phyloP scores from a whole-genome alignment of 202 grass and related monocot genomes.

The Tripidium arundinaceum region DNA sequence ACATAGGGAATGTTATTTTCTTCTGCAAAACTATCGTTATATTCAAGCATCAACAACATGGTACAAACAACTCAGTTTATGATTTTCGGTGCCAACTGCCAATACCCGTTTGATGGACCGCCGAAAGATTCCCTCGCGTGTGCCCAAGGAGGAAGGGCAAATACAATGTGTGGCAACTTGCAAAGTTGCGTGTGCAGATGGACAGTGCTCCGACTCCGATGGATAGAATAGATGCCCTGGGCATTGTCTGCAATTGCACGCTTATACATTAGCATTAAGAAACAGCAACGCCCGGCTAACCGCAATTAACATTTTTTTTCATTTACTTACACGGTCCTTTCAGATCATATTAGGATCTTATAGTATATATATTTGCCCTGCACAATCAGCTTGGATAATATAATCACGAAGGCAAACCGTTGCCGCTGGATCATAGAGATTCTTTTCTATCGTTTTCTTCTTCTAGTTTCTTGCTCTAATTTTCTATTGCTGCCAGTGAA shows the following conservation, averaged over 20 bases:
- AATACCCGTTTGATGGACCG: not conserved
- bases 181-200: not conserved
- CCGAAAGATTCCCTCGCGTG: conserved; percentile 2
- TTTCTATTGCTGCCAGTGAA: too few relatives aligned
- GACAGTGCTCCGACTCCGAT: not conserved
- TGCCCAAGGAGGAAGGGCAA: not conserved
- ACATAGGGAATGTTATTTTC: too few relatives aligned
- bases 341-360: not conserved
- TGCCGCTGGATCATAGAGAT: not conserved
- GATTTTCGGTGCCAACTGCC: too few relatives aligned
- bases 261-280: too few relatives aligned
- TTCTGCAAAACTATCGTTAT: not conserved
- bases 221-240: not conserved
- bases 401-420: not conserved
- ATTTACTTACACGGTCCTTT: not conserved
- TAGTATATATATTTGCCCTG: not conserved
- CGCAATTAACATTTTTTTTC: not conserved
- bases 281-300: too few relatives aligned
- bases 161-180: not conserved
- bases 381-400: not conserved
- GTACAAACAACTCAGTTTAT: not conserved
- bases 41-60: not conserved
- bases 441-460: not conserved
- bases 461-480: too few relatives aligned
- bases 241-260: not conserved